Evolutionary conservation across 495 filamentous ascomycete genomes (phyloP), one percentile per base, ranked within the genome.

Genomic region (Cercophora sp.): DNA sequence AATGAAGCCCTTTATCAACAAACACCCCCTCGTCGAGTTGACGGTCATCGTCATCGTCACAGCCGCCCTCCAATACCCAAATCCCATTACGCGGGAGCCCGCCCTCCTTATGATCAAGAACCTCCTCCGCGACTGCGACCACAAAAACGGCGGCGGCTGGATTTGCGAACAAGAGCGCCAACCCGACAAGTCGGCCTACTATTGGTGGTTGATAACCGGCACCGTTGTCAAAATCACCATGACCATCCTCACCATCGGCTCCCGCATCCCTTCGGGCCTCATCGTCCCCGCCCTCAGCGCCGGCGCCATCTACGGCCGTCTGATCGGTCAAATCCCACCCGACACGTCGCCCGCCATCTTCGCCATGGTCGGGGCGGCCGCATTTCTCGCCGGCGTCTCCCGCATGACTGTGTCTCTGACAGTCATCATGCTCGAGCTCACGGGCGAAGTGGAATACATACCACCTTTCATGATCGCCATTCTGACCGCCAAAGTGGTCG

Each of bases 381-480:
- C 77, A 1, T 83, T 83, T 60, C 72, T 83, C 1, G 79, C 79
- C 8, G 78, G 79, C 24, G 77, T 81, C 1, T 78, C 72, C 5
- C 61, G 79, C 23, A 83, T 83, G 79, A 83, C 79, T 1, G 75
- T 83, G 18, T 77, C 73, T n/a, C 74, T 83, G 25, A 72, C 74
- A 11, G 79, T 83, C 23, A 79, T 83, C 68, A 81, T 83, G 79
- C 80, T 83, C 54, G 79, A 81, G 48, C 65, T 73, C 11, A 75
- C 70, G 8, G 71, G 70, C 16, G 70, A 75, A 56, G 68, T 75
- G 15, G 64, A 73, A 48, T 75, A 79, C 62, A 73, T 80, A 20
- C 70, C 79, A 13, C 79, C 79, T 35, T 73, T 81, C 63, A 83
- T 83, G 79, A 75, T 80, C 42, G 77, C 78, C 20, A 83, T 83